Evolutionary conservation across 495 filamentous ascomycete species (phyloP).

Genomic region (Cercophora newfieldiana): DNA sequence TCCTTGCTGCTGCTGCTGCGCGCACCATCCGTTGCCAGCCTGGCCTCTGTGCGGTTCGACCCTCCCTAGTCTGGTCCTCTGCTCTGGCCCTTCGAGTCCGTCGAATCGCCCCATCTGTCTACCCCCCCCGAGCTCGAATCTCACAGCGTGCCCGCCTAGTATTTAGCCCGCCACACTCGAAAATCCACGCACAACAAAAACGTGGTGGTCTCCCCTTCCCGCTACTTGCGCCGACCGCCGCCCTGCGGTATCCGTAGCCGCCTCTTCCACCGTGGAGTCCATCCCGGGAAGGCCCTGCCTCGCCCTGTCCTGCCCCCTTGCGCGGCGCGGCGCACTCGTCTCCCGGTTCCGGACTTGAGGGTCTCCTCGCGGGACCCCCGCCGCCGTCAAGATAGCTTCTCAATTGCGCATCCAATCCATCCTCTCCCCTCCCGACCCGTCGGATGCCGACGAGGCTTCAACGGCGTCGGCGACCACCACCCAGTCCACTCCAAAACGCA

Average conservation of each 20-base stretch:
- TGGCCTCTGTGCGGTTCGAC: not conserved
- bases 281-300: conserved; percentile 27
- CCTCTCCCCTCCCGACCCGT: conserved; percentile 47
- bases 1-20: too few relatives aligned
- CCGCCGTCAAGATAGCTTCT: conserved; percentile 50
- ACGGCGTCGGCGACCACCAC: conserved; percentile 29
- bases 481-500: conserved; percentile 36
- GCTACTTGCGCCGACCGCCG: conserved; percentile 16
- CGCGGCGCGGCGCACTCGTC: not conserved
- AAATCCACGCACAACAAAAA: not conserved
- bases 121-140: conserved; percentile 8
- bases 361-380: conserved; percentile 39
- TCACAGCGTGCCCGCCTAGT: conserved; percentile 12
- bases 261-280: conserved; percentile 30
- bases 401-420: conserved; percentile 52
- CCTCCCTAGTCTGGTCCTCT: not conserved
- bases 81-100: not conserved
- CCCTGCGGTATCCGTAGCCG: conserved; percentile 32
- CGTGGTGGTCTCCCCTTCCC: not conserved
- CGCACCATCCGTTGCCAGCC: conserved; percentile 9
- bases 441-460: conserved; percentile 39
- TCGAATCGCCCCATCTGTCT: conserved; percentile 17
- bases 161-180: conserved; percentile 7
- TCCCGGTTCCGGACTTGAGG: conserved; percentile 24
- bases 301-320: conserved; percentile 5